Percentiles rank a stretch among this genome's conserved stretches.
These are phyloP conservation scores for Nelumbo lutea DNA, from an alignment of 164 flowering plant genomes.

Conservation along the genomic window DNA sequence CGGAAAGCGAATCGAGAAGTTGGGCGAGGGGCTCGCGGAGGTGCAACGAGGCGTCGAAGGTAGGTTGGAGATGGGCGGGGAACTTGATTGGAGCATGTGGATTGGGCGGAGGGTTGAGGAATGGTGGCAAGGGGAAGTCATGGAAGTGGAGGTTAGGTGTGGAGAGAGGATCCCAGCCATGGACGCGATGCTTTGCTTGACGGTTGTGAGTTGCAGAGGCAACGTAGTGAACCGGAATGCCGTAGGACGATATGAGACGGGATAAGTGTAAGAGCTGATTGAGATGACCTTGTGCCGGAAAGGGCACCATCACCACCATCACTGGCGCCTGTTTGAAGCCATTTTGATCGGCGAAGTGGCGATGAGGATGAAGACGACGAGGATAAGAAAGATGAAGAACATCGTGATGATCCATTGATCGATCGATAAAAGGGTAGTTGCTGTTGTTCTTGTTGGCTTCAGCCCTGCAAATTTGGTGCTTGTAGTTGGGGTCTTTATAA, in stretches of 20 bases:
- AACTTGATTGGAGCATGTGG: slow-evolving; percentile 33
- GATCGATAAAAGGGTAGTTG: too few relatives aligned
- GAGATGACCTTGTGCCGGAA: slow-evolving; percentile 62
- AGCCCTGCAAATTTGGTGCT: too few relatives aligned
- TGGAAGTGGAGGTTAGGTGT: slow-evolving; percentile 42
- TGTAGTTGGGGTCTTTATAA: too few relatives aligned
- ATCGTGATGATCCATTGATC: too few relatives aligned
- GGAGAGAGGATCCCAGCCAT: slow-evolving; percentile 26
- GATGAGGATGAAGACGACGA: too few relatives aligned
- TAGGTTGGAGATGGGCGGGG: slow-evolving; percentile 51
- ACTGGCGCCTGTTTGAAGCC: slow-evolving; percentile 12
- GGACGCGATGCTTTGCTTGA: slow-evolving; percentile 44
- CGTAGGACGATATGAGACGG: slow-evolving; percentile 33
- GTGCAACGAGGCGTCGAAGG: slow-evolving; percentile 29
- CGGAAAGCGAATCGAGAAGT: slow-evolving; percentile 33
- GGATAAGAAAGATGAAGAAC: too few relatives aligned
- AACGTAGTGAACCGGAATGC: slow-evolving; percentile 40
- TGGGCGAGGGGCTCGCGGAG: slow-evolving; percentile 42
- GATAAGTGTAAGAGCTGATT: slow-evolving; percentile 56
- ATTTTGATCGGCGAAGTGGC: neutral
- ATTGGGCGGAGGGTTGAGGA: slow-evolving; percentile 37
- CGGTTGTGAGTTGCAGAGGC: slow-evolving; percentile 47
- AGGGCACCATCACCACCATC: slow-evolving; percentile 48
- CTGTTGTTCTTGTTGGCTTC: too few relatives aligned
- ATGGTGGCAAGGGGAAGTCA: slow-evolving; percentile 33